These are phyloP conservation scores for Pseudopyrenochaeta lycopersici DNA, from an alignment of 2,329 filamentous ascomycete genomes.

Conservation along the genomic window DNA sequence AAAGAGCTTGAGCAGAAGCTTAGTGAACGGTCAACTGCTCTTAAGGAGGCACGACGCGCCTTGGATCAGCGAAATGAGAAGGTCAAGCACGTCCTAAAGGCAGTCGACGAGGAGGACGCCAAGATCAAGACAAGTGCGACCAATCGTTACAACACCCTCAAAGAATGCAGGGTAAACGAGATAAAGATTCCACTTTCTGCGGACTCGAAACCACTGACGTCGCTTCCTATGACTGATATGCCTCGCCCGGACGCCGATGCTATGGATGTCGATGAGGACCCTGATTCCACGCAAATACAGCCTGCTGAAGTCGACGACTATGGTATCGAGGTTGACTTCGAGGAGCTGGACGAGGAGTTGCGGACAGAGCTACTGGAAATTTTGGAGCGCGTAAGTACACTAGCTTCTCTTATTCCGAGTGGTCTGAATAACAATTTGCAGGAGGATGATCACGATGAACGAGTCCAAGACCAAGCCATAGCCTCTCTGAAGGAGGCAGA, in stretches of 20 bases:
- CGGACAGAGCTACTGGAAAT: constrained; percentile 58
- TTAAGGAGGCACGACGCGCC: constrained; percentile 80
- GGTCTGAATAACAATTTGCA: constrained; percentile 45
- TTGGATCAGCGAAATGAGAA: constrained; percentile 85
- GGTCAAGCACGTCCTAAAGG: constrained; percentile 78
- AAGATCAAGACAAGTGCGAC: constrained; percentile 87
- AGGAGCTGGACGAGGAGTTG: constrained; percentile 80
- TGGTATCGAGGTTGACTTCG: constrained; percentile 90
- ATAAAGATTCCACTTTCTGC: constrained; percentile 81
- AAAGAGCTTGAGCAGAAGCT: constrained; percentile 74
- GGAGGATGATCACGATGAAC: constrained; percentile 69
- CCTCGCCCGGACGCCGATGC: constrained; percentile 77
- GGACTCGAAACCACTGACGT: constrained; percentile 76
- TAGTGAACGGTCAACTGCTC: constrained; percentile 74
- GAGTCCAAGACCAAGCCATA: constrained; percentile 25
- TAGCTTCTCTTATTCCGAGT: background rate
- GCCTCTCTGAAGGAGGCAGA: constrained; percentile 62
- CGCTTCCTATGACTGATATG: constrained; percentile 86
- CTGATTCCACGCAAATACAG: constrained; percentile 60
- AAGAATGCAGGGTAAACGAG: constrained; percentile 92
- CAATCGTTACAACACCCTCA: constrained; percentile 82
- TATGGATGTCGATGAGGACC: constrained; percentile 85
- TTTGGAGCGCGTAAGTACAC: constrained; percentile 47
- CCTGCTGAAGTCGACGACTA: constrained; percentile 79
- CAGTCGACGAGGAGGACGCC: constrained; percentile 80